These are phyloP conservation scores for Neostapfia colusana DNA, from an alignment of 176 grass and related monocot genomes.

Conservation along the genomic window DNA sequence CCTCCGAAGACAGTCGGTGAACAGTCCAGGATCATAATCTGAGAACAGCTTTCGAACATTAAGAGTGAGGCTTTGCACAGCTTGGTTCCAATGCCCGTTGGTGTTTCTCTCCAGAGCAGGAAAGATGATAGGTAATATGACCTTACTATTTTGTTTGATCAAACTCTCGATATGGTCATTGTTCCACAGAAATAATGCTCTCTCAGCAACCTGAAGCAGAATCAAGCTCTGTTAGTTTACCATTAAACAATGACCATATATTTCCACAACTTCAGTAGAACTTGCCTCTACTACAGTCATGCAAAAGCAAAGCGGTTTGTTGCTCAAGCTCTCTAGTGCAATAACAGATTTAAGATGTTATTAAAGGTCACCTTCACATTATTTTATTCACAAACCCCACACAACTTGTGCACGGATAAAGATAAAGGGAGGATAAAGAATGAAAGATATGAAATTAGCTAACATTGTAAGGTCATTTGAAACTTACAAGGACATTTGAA, in stretches of 20 bases:
- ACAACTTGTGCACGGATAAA: not conserved
- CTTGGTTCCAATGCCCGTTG: slow-evolving; percentile 73
- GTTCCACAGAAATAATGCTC: slow-evolving; percentile 85
- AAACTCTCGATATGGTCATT: slow-evolving; percentile 69
- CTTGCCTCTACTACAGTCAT: slow-evolving; percentile 6
- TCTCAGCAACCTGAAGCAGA: slow-evolving; percentile 70
- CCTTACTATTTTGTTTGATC: slow-evolving; percentile 71
- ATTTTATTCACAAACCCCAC: not conserved
- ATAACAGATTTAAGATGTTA: not conserved
- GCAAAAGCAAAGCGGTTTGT: not conserved
- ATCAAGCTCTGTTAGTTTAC: slow-evolving; percentile 31
- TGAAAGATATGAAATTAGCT: too few species aligned
- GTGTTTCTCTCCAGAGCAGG: slow-evolving; percentile 72
- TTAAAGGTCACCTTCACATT: not conserved
- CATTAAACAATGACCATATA: not conserved
- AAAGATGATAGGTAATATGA: slow-evolving; percentile 71
- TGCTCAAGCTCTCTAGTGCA: not conserved
- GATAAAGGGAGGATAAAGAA: not conserved
- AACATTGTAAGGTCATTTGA: too few species aligned
- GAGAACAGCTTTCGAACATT: slow-evolving; percentile 78
- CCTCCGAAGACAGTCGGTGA: slow-evolving; percentile 47
- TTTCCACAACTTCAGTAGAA: not conserved
- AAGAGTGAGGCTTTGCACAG: slow-evolving; percentile 76
- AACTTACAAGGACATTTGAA: too few species aligned
- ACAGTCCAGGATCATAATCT: slow-evolving; percentile 64